phyloP scores from a whole-genome alignment of 2,329 filamentous ascomycete genomes.

The Alternaria triticina region DNA sequence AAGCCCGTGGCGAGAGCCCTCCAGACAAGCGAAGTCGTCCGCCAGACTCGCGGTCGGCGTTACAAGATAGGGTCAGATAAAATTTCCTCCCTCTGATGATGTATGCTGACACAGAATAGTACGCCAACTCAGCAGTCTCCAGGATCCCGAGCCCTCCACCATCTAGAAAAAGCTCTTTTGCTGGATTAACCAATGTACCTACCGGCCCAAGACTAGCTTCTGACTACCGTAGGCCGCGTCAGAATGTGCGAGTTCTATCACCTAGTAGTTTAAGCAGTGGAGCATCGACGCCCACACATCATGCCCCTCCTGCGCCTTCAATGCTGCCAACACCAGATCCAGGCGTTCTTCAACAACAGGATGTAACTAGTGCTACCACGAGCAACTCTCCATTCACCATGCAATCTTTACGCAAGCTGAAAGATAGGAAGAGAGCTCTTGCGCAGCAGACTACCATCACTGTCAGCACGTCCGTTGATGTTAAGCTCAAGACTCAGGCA shows the following conservation, averaged over 20 bases:
- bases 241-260: slow-evolving; percentile 1
- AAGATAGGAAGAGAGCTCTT: slow-evolving; percentile 8
- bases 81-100: background rate
- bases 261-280: slow-evolving; percentile 20
- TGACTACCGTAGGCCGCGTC: slow-evolving; percentile 18
- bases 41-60: background rate
- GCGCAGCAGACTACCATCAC: background rate
- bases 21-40: slow-evolving; percentile 23
- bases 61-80: slow-evolving; percentile 9
- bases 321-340: slow-evolving; percentile 20
- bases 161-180: slow-evolving; percentile 19
- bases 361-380: background rate
- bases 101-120: slow-evolving; percentile 9
- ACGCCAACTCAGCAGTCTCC: slow-evolving; percentile 3
- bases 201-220: slow-evolving; percentile 2
- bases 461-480: background rate
- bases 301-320: slow-evolving; percentile 25
- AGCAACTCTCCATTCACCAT: background rate
- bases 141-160: slow-evolving; percentile 5
- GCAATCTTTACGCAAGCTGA: slow-evolving; percentile 10
- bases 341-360: background rate
- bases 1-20: slow-evolving; percentile 26
- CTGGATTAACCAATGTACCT: slow-evolving; percentile 6
- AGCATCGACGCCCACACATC: slow-evolving; percentile 26
- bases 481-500: slow-evolving; percentile 7